Percentiles rank a stretch among this genome's conserved stretches.
Evolutionary conservation across 805 yeast genomes (phyloP).

Genomic region (Schwanniomyces yamadae): DNA sequence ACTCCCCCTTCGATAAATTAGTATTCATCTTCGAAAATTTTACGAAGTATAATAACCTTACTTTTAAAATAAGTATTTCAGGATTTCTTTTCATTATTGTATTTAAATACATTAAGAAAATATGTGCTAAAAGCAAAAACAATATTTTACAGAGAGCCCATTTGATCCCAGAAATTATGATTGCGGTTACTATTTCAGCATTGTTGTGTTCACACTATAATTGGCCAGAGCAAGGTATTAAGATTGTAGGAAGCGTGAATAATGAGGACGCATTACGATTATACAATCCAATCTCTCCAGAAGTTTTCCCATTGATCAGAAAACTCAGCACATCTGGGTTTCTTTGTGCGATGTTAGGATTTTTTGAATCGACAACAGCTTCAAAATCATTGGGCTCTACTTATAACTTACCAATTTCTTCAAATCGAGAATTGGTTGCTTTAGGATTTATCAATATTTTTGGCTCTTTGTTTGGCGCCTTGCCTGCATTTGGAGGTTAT

Average conservation of each 20-base stretch:
- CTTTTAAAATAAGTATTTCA: slow-evolving; percentile 56
- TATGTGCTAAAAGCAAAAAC: slow-evolving; percentile 18
- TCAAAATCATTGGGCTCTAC: slow-evolving; percentile 78
- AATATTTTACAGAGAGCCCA: slow-evolving; percentile 38
- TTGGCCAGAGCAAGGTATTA: slow-evolving; percentile 58
- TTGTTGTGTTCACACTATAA: slow-evolving; percentile 45
- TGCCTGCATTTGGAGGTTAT: slow-evolving; percentile 95
- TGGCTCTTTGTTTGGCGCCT: slow-evolving; percentile 63
- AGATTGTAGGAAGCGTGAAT: slow-evolving; percentile 66
- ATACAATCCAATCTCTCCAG: slow-evolving; percentile 54
- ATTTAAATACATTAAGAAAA: slow-evolving; percentile 37
- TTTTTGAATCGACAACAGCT: slow-evolving; percentile 91
- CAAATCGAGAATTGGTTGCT: slow-evolving; percentile 90
- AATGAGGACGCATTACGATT: slow-evolving; percentile 47
- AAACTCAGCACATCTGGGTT: slow-evolving; percentile 67
- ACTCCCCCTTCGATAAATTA: slow-evolving; percentile 69
- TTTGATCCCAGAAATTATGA: slow-evolving; percentile 81
- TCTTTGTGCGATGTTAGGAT: slow-evolving; percentile 80
- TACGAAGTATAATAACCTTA: slow-evolving; percentile 51
- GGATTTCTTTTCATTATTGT: slow-evolving; percentile 52
- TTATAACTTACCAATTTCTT: slow-evolving; percentile 70
- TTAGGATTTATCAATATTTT: slow-evolving; percentile 73
- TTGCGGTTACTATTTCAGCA: slow-evolving; percentile 66
- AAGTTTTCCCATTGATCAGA: slow-evolving; percentile 49
- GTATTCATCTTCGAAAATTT: slow-evolving; percentile 53